These are phyloP conservation scores for Gaillardinia entomophila DNA, from an alignment of 805 yeast genomes.

Conservation along the genomic window DNA sequence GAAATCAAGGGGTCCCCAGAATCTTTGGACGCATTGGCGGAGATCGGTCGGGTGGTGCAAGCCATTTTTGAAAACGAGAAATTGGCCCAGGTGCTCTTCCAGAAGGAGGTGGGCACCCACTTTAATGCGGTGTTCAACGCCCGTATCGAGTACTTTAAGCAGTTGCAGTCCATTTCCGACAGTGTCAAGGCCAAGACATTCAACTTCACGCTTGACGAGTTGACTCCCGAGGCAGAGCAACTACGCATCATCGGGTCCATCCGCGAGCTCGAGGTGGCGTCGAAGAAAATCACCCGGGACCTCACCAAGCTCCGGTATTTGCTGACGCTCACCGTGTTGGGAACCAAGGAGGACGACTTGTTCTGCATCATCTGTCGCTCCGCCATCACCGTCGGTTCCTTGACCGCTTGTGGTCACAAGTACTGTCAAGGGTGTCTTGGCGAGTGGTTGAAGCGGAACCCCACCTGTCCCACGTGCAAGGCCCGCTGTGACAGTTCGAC, in stretches of 20 bases:
- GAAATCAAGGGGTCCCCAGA: conserved; percentile 15
- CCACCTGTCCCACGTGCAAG: conserved; percentile 81
- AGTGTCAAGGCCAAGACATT: conserved; percentile 42
- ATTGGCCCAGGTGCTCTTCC: conserved; percentile 31
- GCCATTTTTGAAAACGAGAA: conserved; percentile 39
- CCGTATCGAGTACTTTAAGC: conserved; percentile 77
- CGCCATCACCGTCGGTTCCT: conserved; percentile 64
- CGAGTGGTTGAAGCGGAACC: conserved; percentile 59
- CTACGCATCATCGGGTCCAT: neutral
- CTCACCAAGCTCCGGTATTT: conserved; percentile 32
- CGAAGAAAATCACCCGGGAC: conserved; percentile 19
- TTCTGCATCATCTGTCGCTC: conserved; percentile 77
- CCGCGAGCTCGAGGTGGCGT: neutral
- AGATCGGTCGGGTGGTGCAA: conserved; percentile 17
- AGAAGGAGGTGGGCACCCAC: conserved; percentile 44
- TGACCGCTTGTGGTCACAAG: conserved; percentile 89
- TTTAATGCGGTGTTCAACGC: conserved; percentile 68
- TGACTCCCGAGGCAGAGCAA: neutral
- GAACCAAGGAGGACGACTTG: conserved; percentile 30
- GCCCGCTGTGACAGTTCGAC: conserved; percentile 41
- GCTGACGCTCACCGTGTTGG: conserved; percentile 12
- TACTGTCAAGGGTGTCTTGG: conserved; percentile 78
- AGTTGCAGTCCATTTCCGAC: conserved; percentile 83
- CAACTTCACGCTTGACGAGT: conserved; percentile 3
- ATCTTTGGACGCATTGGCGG: conserved; percentile 12